These are phyloP conservation scores for Cyberlindnera mississippiensis DNA, from an alignment of 805 yeast genomes.

Conservation along the genomic window DNA sequence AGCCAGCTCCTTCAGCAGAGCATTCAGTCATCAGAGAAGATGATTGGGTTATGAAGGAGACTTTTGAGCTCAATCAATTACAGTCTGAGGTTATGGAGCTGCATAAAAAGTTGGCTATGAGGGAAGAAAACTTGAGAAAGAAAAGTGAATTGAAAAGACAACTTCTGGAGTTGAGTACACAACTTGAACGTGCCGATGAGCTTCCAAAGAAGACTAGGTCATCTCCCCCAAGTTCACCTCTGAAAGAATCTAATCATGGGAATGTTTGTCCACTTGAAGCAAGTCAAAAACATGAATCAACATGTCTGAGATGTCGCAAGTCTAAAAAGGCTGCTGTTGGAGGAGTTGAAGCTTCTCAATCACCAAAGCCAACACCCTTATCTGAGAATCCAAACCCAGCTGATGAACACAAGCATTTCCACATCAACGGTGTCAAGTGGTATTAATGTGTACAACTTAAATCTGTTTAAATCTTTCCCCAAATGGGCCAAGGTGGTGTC, in stretches of 20 bases:
- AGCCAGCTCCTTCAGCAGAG: no score
- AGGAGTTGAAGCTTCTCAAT: not conserved
- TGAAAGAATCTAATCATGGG: no score
- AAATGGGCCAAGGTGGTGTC: not conserved
- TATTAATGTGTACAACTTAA: not conserved
- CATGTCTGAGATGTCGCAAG: conserved; percentile 3
- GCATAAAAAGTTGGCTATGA: conserved; percentile 30
- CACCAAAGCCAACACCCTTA: not conserved
- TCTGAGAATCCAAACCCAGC: not conserved
- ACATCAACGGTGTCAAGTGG: conserved; percentile 33
- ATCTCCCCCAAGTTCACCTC: conserved; percentile 3
- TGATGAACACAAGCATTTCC: conserved; percentile 11
- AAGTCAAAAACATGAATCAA: not conserved
- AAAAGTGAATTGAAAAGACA: conserved; percentile 30
- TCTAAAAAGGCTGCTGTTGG: not conserved
- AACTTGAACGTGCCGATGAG: conserved; percentile 13
- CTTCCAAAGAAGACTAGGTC: conserved; percentile 10
- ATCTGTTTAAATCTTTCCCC: no score
- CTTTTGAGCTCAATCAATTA: conserved; percentile 31
- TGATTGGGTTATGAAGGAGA: conserved; percentile 33
- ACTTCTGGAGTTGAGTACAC: conserved; percentile 14
- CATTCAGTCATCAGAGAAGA: conserved; percentile 27
- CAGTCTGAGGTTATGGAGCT: conserved; percentile 32
- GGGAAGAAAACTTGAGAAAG: conserved; percentile 33
- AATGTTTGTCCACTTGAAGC: no score